Conservation (phyloP, 2,329 filamentous ascomycete species). For the Trichoderma sp. region DNA sequence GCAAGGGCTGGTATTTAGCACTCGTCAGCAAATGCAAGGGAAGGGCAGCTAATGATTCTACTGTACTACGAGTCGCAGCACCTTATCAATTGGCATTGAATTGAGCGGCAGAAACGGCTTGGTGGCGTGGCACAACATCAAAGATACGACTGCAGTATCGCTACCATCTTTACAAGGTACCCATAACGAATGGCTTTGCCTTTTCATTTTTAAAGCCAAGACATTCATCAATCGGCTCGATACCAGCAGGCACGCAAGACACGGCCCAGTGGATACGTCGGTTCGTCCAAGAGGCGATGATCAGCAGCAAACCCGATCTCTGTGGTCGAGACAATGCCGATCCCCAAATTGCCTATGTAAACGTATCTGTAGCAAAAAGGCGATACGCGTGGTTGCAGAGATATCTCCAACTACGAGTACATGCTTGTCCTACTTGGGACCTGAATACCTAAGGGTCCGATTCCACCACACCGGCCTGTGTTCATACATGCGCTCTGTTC, state of each 20-base stretch:
- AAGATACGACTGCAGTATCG: not conserved
- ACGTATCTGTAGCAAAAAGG: not conserved
- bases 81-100: not conserved
- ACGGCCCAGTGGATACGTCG: constrained; percentile 1
- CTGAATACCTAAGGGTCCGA: not conserved
- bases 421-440: not conserved
- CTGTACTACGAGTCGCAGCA: not conserved
- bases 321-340: not conserved
- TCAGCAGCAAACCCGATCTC: constrained; percentile 12
- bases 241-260: not conserved
- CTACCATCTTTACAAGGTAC: too few relatives aligned
- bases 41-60: not conserved
- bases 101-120: not conserved
- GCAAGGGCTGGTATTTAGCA: not conserved
- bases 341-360: not conserved
- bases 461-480: not conserved
- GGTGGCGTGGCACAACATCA: not conserved
- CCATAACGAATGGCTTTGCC: not conserved
- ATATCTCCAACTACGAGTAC: not conserved
- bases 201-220: not conserved
- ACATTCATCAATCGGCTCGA: not conserved
- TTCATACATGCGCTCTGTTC: not conserved
- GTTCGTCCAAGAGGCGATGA: constrained; percentile 10
- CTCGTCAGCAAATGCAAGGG: constrained; percentile 19
- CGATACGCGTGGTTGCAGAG: not conserved